Percentiles rank a stretch among this genome's conserved stretches.
These are phyloP conservation scores for Oryza meridionalis DNA, from an alignment of 176 grass and related monocot genomes.

Conservation along the genomic window DNA sequence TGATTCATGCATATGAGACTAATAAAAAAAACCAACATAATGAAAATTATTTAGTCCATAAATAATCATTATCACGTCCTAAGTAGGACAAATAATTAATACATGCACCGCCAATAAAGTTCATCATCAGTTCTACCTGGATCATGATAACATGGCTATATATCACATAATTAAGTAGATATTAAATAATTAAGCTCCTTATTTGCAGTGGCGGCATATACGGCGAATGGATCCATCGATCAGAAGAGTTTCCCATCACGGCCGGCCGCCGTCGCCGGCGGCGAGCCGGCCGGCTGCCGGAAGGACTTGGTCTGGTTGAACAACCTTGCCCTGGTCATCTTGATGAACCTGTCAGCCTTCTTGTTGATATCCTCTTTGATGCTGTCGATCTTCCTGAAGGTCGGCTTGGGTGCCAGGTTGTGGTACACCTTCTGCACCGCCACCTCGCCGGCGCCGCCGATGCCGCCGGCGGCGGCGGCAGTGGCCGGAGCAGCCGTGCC, in stretches of 20 bases:
- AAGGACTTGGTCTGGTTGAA: neutral
- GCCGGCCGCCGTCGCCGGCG: neutral
- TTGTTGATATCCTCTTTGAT: constrained; percentile 22
- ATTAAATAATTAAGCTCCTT: neutral
- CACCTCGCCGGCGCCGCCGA: constrained; percentile 3
- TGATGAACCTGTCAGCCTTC: constrained; percentile 40
- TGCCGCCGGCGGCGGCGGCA: neutral
- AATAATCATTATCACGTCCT: neutral
- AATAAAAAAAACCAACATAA: neutral
- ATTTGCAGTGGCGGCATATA: neutral
- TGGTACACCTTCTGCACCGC: constrained; percentile 37
- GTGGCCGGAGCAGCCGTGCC: neutral
- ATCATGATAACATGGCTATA: neutral
- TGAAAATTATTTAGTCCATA: neutral
- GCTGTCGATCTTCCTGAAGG: neutral
- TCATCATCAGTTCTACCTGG: neutral
- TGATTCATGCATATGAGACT: too few species aligned
- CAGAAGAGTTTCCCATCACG: neutral
- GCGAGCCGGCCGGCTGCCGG: neutral
- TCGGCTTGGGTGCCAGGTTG: neutral
- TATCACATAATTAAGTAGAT: neutral
- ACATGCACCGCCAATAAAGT: neutral
- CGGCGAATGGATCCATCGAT: neutral
- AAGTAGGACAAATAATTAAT: neutral
- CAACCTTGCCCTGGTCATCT: neutral